Conservation (phyloP, 495 filamentous ascomycete species). For the Penicillium lividum region DNA sequence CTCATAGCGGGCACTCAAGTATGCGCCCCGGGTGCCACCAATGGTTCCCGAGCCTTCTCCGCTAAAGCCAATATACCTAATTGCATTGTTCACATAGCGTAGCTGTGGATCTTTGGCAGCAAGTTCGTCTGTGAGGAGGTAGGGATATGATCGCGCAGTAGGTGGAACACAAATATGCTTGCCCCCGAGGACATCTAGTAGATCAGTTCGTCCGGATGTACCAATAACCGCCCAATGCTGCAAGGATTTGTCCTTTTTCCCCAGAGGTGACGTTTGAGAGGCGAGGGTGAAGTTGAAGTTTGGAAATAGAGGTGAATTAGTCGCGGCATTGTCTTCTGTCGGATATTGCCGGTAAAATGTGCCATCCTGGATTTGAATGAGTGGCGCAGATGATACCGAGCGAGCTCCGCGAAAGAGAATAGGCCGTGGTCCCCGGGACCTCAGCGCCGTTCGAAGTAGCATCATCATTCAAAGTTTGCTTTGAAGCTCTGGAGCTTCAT, state of each 20-base stretch:
- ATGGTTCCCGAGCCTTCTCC: conserved; percentile 58
- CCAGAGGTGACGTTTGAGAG: conserved; percentile 35
- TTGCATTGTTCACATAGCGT: conserved; percentile 60
- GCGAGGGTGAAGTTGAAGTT: conserved; percentile 66
- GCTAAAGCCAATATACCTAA: conserved; percentile 81
- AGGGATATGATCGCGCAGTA: conserved; percentile 70
- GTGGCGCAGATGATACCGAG: conserved; percentile 42
- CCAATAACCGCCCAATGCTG: conserved; percentile 78
- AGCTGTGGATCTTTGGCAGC: conserved; percentile 53
- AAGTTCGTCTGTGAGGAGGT: conserved; percentile 65
- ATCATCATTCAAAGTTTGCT: neutral
- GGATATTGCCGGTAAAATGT: conserved; percentile 84
- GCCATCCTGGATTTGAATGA: conserved; percentile 71
- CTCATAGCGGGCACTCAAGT: conserved; percentile 92
- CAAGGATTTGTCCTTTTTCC: conserved; percentile 3
- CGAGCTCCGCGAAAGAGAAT: neutral
- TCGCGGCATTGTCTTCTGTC: conserved; percentile 40
- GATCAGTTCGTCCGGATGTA: conserved; percentile 68
- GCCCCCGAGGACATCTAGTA: conserved; percentile 74
- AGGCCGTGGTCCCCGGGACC: neutral
- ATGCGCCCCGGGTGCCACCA: conserved; percentile 66
- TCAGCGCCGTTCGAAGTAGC: conserved; percentile 5
- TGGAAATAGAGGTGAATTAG: conserved; percentile 63
- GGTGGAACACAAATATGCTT: conserved; percentile 72
- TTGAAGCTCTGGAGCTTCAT: neutral